A percentile compares a stretch with the other conserved stretches of the same genome.
phyloP scores from a whole-genome alignment of 257 asterid species.

The Vinca minor region DNA sequence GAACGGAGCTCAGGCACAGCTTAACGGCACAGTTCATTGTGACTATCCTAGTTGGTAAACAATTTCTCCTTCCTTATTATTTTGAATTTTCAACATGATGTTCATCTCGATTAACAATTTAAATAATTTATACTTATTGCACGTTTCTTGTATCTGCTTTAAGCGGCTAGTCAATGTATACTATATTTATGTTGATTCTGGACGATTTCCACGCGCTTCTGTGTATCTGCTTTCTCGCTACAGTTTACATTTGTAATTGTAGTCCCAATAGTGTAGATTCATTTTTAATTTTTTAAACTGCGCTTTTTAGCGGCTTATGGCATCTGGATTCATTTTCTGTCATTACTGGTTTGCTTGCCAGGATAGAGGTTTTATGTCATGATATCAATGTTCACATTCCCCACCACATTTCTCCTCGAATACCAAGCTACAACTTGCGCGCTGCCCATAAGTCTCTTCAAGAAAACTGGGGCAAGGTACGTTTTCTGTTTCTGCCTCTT shows the following conservation, averaged over 20 bases:
- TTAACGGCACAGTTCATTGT: constrained; percentile 90
- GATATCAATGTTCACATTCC: constrained; percentile 94
- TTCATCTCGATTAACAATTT: not conserved
- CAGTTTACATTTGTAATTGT: not conserved
- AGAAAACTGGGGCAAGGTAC: constrained; percentile 89
- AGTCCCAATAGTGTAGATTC: not conserved
- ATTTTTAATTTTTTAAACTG: too few relatives aligned
- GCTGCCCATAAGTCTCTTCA: constrained; percentile 85
- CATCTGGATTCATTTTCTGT: not conserved
- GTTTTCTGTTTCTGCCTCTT: not conserved
- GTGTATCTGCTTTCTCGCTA: not conserved
- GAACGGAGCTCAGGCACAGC: constrained; percentile 98
- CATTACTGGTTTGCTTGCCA: constrained; percentile 23
- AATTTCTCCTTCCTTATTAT: constrained; percentile 1
- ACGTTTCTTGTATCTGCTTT: too few relatives aligned
- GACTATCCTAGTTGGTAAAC: constrained; percentile 82
- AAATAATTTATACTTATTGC: too few relatives aligned
- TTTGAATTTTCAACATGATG: not conserved
- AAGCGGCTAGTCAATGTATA: not conserved
- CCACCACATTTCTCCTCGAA: constrained; percentile 84
- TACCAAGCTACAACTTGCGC: constrained; percentile 84
- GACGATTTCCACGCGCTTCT: not conserved
- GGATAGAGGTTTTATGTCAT: constrained; percentile 90
- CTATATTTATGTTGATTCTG: not conserved
- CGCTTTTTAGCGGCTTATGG: not conserved